Percentiles rank a stretch among this genome's conserved stretches.
Conservation (phyloP, 2,329 filamentous ascomycete species). For the Claviceps paspali region DNA sequence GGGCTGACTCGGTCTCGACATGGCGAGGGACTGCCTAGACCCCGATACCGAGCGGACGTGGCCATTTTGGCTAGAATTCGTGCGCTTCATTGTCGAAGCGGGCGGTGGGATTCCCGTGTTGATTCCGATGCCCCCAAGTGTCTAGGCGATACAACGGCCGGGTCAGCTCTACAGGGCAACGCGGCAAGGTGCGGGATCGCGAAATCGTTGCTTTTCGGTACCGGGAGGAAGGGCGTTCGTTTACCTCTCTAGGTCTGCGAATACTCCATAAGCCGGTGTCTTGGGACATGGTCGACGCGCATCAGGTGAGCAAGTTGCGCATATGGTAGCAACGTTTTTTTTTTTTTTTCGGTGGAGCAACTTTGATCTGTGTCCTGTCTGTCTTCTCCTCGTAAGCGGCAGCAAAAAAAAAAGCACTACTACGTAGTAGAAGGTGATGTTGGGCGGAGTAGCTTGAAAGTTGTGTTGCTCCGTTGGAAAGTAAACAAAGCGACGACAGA, state of each 20-base stretch:
- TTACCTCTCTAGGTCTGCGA: slow-evolving; percentile 78
- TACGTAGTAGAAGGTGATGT: too few species aligned
- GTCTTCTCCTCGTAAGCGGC: too few species aligned
- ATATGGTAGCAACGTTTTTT: background rate
- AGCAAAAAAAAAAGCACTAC: too few species aligned
- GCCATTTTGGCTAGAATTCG: slow-evolving; percentile 55
- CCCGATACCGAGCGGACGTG: slow-evolving; percentile 74
- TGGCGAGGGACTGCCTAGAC: slow-evolving; percentile 72
- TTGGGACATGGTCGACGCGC: slow-evolving; percentile 53
- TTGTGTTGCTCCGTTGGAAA: slow-evolving; percentile 26
- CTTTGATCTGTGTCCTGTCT: too few species aligned
- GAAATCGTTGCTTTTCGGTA: slow-evolving; percentile 1
- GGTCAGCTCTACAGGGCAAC: slow-evolving; percentile 2
- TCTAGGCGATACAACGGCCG: slow-evolving; percentile 38
- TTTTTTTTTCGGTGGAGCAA: background rate
- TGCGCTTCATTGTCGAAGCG: slow-evolving; percentile 84
- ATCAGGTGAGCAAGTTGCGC: background rate
- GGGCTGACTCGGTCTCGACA: slow-evolving; percentile 70
- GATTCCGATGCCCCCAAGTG: slow-evolving; percentile 68
- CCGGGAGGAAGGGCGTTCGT: slow-evolving; percentile 18
- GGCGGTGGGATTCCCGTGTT: slow-evolving; percentile 83
- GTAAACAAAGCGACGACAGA: slow-evolving; percentile 23
- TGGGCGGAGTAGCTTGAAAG: too few species aligned
- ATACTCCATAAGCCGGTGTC: slow-evolving; percentile 82
- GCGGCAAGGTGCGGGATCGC: slow-evolving; percentile 7